These are phyloP conservation scores for Ilex paraguariensis DNA, from an alignment of 305 asterid genomes.

Conservation along the genomic window DNA sequence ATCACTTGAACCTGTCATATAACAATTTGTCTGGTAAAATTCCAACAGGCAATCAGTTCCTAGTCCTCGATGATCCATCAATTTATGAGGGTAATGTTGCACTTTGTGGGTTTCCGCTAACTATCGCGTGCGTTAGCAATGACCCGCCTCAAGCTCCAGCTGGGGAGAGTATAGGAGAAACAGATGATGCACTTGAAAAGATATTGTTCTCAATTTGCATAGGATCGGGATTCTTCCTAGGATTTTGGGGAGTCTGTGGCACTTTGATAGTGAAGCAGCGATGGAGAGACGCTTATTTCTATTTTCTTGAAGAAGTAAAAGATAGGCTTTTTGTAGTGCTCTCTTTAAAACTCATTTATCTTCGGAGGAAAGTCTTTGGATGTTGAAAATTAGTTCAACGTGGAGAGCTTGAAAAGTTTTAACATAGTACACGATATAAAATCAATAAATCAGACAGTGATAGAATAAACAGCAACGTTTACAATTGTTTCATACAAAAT, in stretches of 20 bases:
- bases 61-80: conserved; percentile 20
- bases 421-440: too few species aligned
- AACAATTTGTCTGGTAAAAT: conserved; percentile 30
- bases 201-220: conserved; percentile 11
- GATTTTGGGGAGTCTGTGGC: conserved; percentile 26
- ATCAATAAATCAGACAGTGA: too few species aligned
- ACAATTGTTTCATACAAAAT: too few species aligned
- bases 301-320: neutral
- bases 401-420: too few species aligned
- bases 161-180: conserved; percentile 3
- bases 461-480: too few species aligned
- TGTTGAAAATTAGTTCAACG: too few species aligned
- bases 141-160: neutral
- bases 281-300: conserved; percentile 24
- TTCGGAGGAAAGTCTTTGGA: too few species aligned
- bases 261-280: conserved; percentile 13
- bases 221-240: conserved; percentile 18
- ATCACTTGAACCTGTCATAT: conserved; percentile 25
- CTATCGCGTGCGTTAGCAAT: conserved; percentile 1
- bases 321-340: too few species aligned
- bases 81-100: conserved; percentile 20
- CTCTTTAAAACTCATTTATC: too few species aligned
- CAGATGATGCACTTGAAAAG: conserved; percentile 4
- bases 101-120: conserved; percentile 26
- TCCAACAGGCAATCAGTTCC: conserved; percentile 25